A percentile compares a stretch with the other conserved stretches of the same genome.
These are phyloP conservation scores for Cryptococcus sp. DNA, from an alignment of 1,284 basidiomycete genomes.

Conservation along the genomic window DNA sequence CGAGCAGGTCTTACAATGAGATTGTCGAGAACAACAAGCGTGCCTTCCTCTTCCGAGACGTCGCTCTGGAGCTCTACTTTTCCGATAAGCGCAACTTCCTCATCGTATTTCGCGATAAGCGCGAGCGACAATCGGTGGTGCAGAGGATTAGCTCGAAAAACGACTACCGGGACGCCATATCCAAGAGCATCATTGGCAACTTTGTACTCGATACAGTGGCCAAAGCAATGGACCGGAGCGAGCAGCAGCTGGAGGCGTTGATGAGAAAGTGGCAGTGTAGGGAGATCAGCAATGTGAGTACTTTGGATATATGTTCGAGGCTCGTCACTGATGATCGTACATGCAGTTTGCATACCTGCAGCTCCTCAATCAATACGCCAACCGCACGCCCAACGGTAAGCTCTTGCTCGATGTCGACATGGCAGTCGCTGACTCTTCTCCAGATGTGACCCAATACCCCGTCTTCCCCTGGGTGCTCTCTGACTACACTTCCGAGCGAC, in stretches of 20 bases:
- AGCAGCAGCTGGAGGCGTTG: conserved; percentile 47
- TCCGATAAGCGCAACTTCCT: conserved; percentile 78
- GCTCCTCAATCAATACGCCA: conserved; percentile 82
- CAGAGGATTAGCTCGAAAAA: conserved; percentile 55
- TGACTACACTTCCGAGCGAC: conserved; percentile 71
- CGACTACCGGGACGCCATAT: conserved; percentile 41
- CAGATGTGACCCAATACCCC: conserved; percentile 88
- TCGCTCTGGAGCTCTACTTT: conserved; percentile 86
- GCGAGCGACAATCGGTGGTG: conserved; percentile 62
- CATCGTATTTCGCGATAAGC: conserved; percentile 69
- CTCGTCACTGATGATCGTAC: too few relatives aligned
- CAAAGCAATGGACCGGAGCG: conserved; percentile 43
- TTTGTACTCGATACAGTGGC: conserved; percentile 49
- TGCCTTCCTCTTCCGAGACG: conserved; percentile 82
- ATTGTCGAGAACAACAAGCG: conserved; percentile 74
- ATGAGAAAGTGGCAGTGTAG: conserved; percentile 73
- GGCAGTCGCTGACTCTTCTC: conserved; percentile 30
- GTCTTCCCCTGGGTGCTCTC: conserved; percentile 84
- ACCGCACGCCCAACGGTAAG: conserved; percentile 73
- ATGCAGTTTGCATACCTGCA: conserved; percentile 77
- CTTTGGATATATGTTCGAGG: too few relatives aligned
- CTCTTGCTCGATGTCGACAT: conserved; percentile 3
- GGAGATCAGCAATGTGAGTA: conserved; percentile 78
- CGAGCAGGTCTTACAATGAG: conserved; percentile 68
- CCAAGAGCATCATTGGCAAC: conserved; percentile 44